A percentile compares a stretch with the other conserved stretches of the same genome.
These are phyloP conservation scores for Penicillium digitatum DNA, from an alignment of 2,329 filamentous ascomycete genomes.

Conservation along the genomic window DNA sequence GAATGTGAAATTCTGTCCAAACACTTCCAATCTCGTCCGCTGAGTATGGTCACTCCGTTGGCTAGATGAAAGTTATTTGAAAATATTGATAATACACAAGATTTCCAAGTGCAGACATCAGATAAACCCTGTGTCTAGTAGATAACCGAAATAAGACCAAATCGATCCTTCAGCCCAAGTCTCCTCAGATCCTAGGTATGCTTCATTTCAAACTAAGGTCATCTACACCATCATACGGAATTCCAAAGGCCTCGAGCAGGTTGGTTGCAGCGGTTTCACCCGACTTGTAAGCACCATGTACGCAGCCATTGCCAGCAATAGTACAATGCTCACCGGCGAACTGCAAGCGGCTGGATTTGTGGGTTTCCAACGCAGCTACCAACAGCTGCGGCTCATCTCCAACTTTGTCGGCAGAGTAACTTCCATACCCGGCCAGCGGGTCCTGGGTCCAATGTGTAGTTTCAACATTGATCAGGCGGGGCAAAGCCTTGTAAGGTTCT, in stretches of 20 bases:
- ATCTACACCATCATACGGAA: slow-evolving; percentile 15
- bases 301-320: slow-evolving; percentile 42
- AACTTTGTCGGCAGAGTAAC: slow-evolving; percentile 46
- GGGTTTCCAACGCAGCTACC: slow-evolving; percentile 37
- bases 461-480: slow-evolving; percentile 39
- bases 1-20: neutral
- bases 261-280: slow-evolving; percentile 43
- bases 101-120: neutral
- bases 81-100: neutral
- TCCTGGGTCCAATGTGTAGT: slow-evolving; percentile 47
- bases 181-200: neutral
- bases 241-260: slow-evolving; percentile 36
- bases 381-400: slow-evolving; percentile 41
- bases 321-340: slow-evolving; percentile 45
- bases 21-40: neutral
- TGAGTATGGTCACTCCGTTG: neutral
- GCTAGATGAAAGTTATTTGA: neutral
- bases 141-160: neutral
- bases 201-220: neutral
- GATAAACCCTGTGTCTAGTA: neutral
- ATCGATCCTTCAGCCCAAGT: slow-evolving; percentile 24
- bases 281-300: slow-evolving; percentile 45
- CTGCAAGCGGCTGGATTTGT: slow-evolving; percentile 37
- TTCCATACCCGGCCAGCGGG: slow-evolving; percentile 43
- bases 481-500: slow-evolving; percentile 44